A percentile compares a stretch with the other conserved stretches of the same genome.
These are phyloP conservation scores for Ciborinia camelliae DNA, from an alignment of 2,329 filamentous ascomycete genomes.

Conservation along the genomic window DNA sequence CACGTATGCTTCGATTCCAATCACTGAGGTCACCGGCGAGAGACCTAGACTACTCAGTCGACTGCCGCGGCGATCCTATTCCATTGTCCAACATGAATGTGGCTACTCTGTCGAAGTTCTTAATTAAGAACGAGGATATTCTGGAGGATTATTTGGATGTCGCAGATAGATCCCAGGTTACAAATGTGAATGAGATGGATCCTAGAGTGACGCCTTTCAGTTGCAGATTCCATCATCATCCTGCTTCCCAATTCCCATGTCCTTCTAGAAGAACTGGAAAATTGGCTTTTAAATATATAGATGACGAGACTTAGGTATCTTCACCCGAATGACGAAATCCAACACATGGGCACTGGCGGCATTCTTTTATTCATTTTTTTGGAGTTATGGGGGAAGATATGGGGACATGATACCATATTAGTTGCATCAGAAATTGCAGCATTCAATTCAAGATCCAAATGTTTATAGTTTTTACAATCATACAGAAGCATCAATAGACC, in stretches of 20 bases:
- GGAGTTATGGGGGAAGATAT: no score
- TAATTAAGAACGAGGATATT: neutral
- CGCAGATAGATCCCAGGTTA: neutral
- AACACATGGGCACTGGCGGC: neutral
- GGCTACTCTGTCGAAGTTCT: neutral
- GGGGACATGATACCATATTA: no score
- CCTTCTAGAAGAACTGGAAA: fast-evolving
- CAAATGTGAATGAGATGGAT: neutral
- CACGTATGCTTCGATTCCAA: neutral
- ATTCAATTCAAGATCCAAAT: no score
- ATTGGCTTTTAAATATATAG: neutral
- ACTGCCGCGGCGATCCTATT: neutral
- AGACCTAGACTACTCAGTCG: neutral
- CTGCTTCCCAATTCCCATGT: neutral
- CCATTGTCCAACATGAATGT: neutral
- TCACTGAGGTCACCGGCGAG: neutral
- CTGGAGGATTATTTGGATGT: neutral
- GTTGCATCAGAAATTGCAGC: no score
- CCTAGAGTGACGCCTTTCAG: neutral
- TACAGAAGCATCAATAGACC: no score
- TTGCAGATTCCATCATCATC: neutral
- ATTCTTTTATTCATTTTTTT: no score
- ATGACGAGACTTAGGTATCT: neutral
- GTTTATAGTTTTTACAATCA: no score
- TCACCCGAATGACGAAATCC: neutral